These are phyloP conservation scores for Scedosporium apiospermum DNA, from an alignment of 2,329 filamentous ascomycete genomes.

Conservation along the genomic window DNA sequence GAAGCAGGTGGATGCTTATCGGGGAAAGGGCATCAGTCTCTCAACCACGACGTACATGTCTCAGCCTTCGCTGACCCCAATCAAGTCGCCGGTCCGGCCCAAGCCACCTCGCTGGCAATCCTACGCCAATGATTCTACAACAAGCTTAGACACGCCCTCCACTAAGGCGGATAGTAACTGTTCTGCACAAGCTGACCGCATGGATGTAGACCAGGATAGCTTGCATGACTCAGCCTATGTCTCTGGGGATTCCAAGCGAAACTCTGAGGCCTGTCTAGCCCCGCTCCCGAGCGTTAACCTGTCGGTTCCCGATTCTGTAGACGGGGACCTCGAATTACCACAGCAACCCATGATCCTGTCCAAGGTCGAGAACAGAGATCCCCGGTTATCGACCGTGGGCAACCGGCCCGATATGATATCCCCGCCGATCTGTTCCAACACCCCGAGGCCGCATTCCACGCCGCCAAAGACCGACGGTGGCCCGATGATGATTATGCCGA, in stretches of 20 bases:
- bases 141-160: slow-evolving; percentile 15
- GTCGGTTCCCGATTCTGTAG: slow-evolving; percentile 31
- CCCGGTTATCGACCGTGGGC: slow-evolving; percentile 43
- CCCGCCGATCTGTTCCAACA: slow-evolving; percentile 14
- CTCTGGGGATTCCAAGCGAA: slow-evolving; percentile 44
- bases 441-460: neutral
- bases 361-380: slow-evolving; percentile 40
- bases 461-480: neutral
- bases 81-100: slow-evolving; percentile 23
- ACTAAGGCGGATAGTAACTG: neutral
- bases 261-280: slow-evolving; percentile 37
- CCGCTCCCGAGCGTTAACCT: slow-evolving; percentile 28
- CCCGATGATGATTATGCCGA: slow-evolving; percentile 39
- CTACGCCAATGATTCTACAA: slow-evolving; percentile 29
- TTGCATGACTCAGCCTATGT: slow-evolving; percentile 44
- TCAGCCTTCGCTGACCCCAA: slow-evolving; percentile 12
- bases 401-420: slow-evolving; percentile 31
- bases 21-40: slow-evolving; percentile 12
- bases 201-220: slow-evolving; percentile 36
- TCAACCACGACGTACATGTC: slow-evolving; percentile 2
- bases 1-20: slow-evolving; percentile 59
- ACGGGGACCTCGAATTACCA: slow-evolving; percentile 16
- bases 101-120: slow-evolving; percentile 38
- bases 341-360: slow-evolving; percentile 20
- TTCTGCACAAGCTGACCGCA: slow-evolving; percentile 13